Evolutionary conservation across 345 rosid species (phyloP).

Genomic region (Rhodomyrtus tomentosa): DNA sequence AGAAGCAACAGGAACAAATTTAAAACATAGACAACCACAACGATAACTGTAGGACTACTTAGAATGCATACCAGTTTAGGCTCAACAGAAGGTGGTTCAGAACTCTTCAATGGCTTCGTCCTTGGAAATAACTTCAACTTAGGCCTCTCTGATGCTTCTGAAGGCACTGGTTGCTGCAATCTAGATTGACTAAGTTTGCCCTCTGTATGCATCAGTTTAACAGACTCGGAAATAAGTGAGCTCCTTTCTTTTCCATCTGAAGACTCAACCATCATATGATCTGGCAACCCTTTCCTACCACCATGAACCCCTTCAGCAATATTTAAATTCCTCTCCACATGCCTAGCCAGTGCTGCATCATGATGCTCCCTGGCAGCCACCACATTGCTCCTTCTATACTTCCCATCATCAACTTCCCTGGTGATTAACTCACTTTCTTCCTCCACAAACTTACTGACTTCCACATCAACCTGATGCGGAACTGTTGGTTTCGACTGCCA

Average conservation of each 20-base stretch:
- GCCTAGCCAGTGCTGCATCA: conserved; percentile 20
- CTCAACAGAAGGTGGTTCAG: conserved; percentile 24
- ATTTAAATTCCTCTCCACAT: conserved; percentile 18
- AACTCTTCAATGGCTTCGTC: conserved; percentile 44
- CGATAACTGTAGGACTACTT: not conserved
- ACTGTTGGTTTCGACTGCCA: conserved; percentile 49
- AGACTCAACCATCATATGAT: conserved; percentile 24
- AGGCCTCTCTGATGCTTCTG: conserved; percentile 47
- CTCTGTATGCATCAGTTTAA: conserved; percentile 23
- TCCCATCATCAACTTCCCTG: conserved; percentile 17
- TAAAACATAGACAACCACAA: not conserved
- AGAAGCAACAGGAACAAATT: not conserved
- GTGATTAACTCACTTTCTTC: conserved; percentile 14
- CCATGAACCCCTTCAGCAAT: conserved; percentile 26
- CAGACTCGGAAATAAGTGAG: conserved; percentile 10
- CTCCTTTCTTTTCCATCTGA: conserved; percentile 35
- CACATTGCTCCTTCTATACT: conserved; percentile 9
- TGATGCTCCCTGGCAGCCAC: conserved; percentile 18
- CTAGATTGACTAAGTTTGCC: conserved; percentile 23
- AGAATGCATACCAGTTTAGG: conserved; percentile 27
- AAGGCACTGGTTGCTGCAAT: conserved; percentile 19
- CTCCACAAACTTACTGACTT: conserved; percentile 33
- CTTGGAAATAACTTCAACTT: conserved; percentile 61
- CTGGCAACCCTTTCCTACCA: conserved; percentile 24
- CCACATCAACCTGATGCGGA: conserved; percentile 32